These are phyloP conservation scores for Abelmoschus esculentus DNA, from an alignment of 345 rosid species.

Conservation along the genomic window DNA sequence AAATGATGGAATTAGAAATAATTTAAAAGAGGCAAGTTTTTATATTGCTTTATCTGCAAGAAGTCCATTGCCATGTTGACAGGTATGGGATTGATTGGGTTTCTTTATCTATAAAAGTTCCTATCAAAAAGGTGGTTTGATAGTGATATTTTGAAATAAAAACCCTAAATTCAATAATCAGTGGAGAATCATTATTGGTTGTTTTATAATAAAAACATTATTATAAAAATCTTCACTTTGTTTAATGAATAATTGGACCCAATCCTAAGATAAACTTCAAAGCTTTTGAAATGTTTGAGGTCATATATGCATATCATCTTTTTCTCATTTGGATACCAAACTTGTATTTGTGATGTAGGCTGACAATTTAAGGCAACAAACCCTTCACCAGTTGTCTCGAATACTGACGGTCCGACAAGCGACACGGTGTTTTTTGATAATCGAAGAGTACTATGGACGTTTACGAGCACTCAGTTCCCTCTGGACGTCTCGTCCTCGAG, in stretches of 20 bases:
- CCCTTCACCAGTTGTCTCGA: slow-evolving; percentile 70
- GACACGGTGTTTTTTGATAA: slow-evolving; percentile 74
- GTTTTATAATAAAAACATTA: neutral
- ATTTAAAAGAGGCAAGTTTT: neutral
- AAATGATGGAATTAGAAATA: neutral
- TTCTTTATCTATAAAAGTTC: slow-evolving; percentile 30
- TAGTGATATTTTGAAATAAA: slow-evolving; percentile 37
- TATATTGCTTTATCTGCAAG: slow-evolving; percentile 24
- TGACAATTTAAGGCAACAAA: slow-evolving; percentile 92
- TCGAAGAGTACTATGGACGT: slow-evolving; percentile 80
- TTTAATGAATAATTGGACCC: slow-evolving; percentile 15
- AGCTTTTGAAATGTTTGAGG: neutral
- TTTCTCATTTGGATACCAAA: neutral
- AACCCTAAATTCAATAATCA: slow-evolving; percentile 34
- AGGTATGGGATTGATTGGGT: slow-evolving; percentile 27
- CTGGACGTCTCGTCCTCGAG: slow-evolving; percentile 93
- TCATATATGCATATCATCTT: too few species aligned
- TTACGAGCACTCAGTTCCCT: slow-evolving; percentile 84
- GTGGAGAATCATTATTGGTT: neutral
- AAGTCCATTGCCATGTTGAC: slow-evolving; percentile 18
- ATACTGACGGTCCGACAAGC: slow-evolving; percentile 83
- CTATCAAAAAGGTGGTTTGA: slow-evolving; percentile 41
- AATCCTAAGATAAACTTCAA: neutral
- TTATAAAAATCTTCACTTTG: neutral
- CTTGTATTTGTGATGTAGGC: slow-evolving; percentile 37